Conservation (phyloP, 257 asterid genomes). For the Misopates orontium region DNA sequence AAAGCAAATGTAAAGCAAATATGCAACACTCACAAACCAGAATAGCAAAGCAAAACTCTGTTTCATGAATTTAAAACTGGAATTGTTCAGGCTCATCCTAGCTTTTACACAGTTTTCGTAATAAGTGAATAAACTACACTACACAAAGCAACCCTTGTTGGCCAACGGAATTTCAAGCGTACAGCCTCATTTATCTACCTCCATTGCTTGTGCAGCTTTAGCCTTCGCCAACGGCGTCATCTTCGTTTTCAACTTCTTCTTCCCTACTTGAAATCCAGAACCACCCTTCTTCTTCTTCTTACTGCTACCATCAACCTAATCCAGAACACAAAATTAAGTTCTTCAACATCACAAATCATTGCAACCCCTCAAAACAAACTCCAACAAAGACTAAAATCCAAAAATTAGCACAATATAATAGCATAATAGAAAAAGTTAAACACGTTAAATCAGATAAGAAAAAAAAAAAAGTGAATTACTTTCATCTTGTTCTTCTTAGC, state of each 20-base stretch:
- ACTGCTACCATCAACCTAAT: constrained; percentile 82
- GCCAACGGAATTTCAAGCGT: too few relatives aligned
- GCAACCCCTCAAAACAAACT: not conserved
- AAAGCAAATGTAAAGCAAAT: constrained; percentile 1
- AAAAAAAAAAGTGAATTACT: constrained; percentile 35
- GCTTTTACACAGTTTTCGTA: not conserved
- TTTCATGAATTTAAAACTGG: not conserved
- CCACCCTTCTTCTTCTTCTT: constrained; percentile 71
- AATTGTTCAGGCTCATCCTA: not conserved
- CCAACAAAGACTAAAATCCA: too few relatives aligned
- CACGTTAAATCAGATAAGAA: not conserved
- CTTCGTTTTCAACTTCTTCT: constrained; percentile 84
- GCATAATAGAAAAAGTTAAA: not conserved
- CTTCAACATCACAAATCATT: not conserved
- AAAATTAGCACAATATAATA: too few relatives aligned
- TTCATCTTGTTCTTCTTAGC: constrained; percentile 95
- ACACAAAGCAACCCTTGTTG: too few relatives aligned
- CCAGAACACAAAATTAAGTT: not conserved
- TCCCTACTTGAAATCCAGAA: constrained; percentile 86
- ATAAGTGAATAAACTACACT: constrained; percentile 20
- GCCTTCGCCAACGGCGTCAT: constrained; percentile 90
- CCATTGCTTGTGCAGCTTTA: constrained; percentile 99
- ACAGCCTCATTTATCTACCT: constrained; percentile 81
- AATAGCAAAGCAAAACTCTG: not conserved
- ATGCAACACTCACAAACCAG: constrained; percentile 8